Conservation (phyloP, 305 asterid genomes). For the Solanum hybrid region DNA sequence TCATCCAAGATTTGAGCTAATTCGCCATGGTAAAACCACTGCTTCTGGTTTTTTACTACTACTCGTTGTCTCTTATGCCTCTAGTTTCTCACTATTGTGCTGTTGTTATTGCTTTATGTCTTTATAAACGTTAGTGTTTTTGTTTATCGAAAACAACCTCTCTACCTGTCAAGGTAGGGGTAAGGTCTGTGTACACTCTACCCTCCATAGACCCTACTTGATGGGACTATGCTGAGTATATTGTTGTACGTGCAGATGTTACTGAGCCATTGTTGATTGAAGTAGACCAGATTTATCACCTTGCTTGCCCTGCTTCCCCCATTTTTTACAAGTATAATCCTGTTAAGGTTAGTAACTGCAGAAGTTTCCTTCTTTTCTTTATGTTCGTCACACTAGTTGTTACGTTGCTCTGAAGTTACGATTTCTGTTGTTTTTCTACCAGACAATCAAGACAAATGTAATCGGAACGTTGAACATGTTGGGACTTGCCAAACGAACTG, state of each 20-base stretch:
- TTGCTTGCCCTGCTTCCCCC: conserved; percentile 99
- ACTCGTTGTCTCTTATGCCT: not conserved
- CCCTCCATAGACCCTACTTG: not conserved
- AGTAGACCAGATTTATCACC: conserved; percentile 94
- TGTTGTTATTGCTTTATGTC: not conserved
- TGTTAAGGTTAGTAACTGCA: conserved; percentile 54
- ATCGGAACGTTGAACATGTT: conserved; percentile 98
- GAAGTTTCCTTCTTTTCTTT: not conserved
- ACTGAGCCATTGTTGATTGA: conserved; percentile 77
- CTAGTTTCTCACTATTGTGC: not conserved
- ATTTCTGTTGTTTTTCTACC: not conserved
- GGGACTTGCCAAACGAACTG: conserved; percentile 99
- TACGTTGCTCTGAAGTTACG: not conserved
- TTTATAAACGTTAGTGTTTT: not conserved
- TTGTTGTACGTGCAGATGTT: conserved; percentile 44
- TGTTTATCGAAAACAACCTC: not conserved
- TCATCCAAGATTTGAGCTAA: conserved; percentile 95
- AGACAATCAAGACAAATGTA: conserved; percentile 98
- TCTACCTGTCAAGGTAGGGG: not conserved
- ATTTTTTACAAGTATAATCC: conserved; percentile 95
- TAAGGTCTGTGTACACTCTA: not conserved
- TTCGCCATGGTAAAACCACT: conserved; percentile 67
- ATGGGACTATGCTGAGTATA: not conserved
- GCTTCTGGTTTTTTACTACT: not conserved
- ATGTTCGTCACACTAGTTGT: not conserved